A percentile compares a stretch with the other conserved stretches of the same genome.
Evolutionary conservation across 805 yeast species (phyloP).

Genomic region (Ogataea trehalophila): DNA sequence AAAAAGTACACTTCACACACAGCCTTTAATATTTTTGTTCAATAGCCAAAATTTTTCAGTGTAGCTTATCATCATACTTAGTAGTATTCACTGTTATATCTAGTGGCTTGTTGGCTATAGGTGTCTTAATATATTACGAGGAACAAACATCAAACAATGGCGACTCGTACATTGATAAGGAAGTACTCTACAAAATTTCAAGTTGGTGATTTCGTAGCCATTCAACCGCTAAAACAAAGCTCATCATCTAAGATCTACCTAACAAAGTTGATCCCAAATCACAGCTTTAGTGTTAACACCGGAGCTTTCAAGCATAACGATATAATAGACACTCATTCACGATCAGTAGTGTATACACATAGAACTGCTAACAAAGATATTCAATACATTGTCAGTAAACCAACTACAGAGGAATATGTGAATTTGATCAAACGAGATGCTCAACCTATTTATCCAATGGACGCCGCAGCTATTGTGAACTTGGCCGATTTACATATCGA

Average conservation of each 20-base stretch:
- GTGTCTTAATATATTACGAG: not conserved
- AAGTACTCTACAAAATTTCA: conserved; percentile 18
- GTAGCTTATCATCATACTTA: not conserved
- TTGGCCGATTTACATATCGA: conserved; percentile 44
- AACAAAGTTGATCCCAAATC: conserved; percentile 23
- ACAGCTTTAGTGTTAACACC: conserved; percentile 17
- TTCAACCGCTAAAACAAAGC: conserved; percentile 25
- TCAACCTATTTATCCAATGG: conserved; percentile 47
- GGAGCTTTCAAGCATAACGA: conserved; percentile 33
- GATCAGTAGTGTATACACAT: conserved; percentile 26
- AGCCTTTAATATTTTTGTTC: not conserved
- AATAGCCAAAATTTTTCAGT: not conserved
- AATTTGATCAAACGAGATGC: conserved; percentile 38
- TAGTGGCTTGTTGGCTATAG: not conserved
- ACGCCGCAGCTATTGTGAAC: conserved; percentile 42
- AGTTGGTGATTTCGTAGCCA: conserved; percentile 30
- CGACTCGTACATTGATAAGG: not conserved
- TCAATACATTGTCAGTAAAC: conserved; percentile 33
- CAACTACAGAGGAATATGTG: conserved; percentile 45
- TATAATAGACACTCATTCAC: conserved; percentile 35
- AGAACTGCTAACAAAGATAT: conserved; percentile 9
- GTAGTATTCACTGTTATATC: too few species aligned
- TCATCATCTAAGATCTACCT: conserved; percentile 24
- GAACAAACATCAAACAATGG: not conserved
- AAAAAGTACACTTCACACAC: not conserved